Evolutionary conservation across 139 green algal genomes (phyloP).

Genomic region (Chlamydomonas asymmetrica): DNA sequence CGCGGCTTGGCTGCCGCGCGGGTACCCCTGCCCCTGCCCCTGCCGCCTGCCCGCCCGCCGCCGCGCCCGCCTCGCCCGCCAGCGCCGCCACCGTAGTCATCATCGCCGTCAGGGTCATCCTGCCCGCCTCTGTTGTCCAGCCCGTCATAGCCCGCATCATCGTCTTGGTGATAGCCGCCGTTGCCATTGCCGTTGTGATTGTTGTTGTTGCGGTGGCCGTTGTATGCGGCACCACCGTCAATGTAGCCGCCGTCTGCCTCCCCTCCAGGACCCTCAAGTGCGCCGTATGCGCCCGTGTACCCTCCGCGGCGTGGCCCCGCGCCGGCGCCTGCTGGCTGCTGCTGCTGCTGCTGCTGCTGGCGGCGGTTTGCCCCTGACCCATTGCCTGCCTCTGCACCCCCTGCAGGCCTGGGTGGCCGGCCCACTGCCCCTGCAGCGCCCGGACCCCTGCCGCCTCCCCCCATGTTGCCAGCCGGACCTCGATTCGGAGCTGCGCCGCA

Average conservation of each 20-base stretch:
- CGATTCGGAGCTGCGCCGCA: background rate
- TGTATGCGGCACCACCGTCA: no score
- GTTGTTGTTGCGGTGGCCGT: no score
- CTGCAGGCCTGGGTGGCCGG: background rate
- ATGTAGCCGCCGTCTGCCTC: no score
- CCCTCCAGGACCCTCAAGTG: no score
- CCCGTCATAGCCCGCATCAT: background rate
- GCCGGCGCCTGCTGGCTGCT: background rate
- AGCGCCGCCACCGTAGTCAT: background rate
- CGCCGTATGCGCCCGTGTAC: slow-evolving; percentile 8
- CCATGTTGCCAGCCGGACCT: background rate
- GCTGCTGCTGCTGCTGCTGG: background rate
- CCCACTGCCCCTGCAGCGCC: background rate
- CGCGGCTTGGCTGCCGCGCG: no score
- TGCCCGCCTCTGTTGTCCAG: background rate
- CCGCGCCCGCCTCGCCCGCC: background rate
- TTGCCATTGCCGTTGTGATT: no score
- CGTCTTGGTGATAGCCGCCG: background rate
- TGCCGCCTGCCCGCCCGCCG: background rate
- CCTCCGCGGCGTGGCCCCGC: background rate
- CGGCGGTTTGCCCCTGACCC: background rate
- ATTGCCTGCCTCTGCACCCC: background rate
- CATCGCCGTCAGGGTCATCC: background rate
- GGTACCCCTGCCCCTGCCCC: background rate
- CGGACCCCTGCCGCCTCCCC: background rate